Evolutionary conservation across 176 grass and related monocot species (phyloP).

Genomic region (Oryza australiensis): DNA sequence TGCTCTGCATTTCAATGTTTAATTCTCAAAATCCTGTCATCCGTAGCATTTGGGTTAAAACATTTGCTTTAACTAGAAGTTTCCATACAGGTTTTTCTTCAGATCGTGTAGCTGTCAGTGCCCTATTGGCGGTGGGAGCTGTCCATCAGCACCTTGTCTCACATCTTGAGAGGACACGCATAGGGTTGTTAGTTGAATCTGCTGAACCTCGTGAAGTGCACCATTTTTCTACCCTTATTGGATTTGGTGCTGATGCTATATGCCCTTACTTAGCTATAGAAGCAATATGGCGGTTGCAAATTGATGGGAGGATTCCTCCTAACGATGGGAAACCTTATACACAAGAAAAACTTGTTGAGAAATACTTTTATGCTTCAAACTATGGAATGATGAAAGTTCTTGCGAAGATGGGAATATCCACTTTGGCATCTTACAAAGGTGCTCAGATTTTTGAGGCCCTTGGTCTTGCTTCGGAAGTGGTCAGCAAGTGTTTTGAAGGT

Average conservation of each 20-base stretch:
- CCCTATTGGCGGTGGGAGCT: conserved; percentile 62
- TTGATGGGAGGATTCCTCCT: conserved; percentile 58
- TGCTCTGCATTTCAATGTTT: conserved; percentile 1
- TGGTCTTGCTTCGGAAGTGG: conserved; percentile 67
- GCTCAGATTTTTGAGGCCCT: conserved; percentile 82
- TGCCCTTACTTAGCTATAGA: conserved; percentile 72
- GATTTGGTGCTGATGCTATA: conserved; percentile 66
- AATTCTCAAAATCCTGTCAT: background rate
- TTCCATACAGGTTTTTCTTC: conserved; percentile 48
- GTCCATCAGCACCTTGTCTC: conserved; percentile 70
- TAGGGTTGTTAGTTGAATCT: conserved; percentile 63
- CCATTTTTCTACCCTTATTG: conserved; percentile 64
- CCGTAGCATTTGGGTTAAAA: background rate
- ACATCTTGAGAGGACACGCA: conserved; percentile 53
- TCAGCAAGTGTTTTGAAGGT: conserved; percentile 61
- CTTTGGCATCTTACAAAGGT: conserved; percentile 74
- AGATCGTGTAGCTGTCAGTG: conserved; percentile 52
- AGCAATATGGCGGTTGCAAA: conserved; percentile 55
- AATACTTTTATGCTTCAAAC: conserved; percentile 56
- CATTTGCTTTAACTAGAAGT: background rate
- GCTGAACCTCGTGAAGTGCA: conserved; percentile 76
- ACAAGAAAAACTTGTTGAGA: conserved; percentile 36
- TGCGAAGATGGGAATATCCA: conserved; percentile 80
- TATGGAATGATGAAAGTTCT: conserved; percentile 79
- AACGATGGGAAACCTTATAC: conserved; percentile 29